phyloP scores from a whole-genome alignment of 805 yeast species.

The Ogataea henricii region DNA sequence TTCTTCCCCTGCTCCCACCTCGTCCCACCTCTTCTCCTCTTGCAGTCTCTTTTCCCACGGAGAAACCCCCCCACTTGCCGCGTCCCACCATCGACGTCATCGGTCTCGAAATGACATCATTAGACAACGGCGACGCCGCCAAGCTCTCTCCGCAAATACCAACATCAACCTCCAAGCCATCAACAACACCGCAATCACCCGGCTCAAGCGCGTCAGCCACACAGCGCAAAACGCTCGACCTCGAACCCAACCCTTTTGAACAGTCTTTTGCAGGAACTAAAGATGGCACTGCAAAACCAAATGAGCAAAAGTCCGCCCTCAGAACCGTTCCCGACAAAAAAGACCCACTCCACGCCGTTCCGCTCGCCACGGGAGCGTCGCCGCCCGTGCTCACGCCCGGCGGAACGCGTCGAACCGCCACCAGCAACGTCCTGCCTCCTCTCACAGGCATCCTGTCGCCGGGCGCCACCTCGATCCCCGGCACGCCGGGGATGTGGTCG shows the following conservation, averaged over 20 bases:
- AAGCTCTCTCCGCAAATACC: constrained; percentile 3
- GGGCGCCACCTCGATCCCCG: constrained; percentile 46
- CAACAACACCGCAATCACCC: constrained; percentile 11
- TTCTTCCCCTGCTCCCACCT: no score
- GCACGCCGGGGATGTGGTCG: constrained; percentile 58
- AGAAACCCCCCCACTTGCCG: no score
- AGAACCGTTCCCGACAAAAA: constrained; percentile 24
- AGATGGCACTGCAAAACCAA: constrained; percentile 9
- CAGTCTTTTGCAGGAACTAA: constrained; percentile 66
- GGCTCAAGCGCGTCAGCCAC: constrained; percentile 12
- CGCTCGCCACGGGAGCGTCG: constrained; percentile 28
- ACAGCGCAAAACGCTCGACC: constrained; percentile 29
- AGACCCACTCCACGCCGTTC: constrained; percentile 33
- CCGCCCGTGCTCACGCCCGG: constrained; percentile 58
- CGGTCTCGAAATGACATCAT: constrained; percentile 23
- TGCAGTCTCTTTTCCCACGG: no score
- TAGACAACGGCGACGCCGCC: constrained; percentile 10
- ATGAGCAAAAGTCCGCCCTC: neutral
- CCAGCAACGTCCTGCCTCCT: constrained; percentile 46
- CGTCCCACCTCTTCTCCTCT: no score
- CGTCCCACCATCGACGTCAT: constrained; percentile 11
- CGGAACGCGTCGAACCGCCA: constrained; percentile 42
- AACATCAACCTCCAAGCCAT: constrained; percentile 1
- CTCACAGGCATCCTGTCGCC: constrained; percentile 46
- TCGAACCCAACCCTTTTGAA: constrained; percentile 96